A percentile compares a stretch with the other conserved stretches of the same genome.
phyloP scores from a whole-genome alignment of 2,329 filamentous ascomycete genomes.

The Westerdykella sp. region DNA sequence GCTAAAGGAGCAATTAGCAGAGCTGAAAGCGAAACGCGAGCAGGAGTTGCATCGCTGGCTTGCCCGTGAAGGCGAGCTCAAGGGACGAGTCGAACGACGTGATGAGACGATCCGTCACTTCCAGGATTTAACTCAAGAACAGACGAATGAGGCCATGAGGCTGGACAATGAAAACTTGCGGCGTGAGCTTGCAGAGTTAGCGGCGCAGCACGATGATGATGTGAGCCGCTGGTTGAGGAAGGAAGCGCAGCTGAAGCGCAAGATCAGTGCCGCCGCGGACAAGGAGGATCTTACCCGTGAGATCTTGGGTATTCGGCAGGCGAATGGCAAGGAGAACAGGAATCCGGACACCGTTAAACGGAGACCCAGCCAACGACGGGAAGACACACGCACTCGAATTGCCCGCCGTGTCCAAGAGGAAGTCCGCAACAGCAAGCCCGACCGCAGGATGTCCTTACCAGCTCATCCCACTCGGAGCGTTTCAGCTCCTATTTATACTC shows the following conservation, averaged over 20 bases:
- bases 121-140: constrained; percentile 31
- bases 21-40: constrained; percentile 65
- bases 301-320: constrained; percentile 21
- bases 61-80: constrained; percentile 27
- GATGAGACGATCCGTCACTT: constrained; percentile 38
- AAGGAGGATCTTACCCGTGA: constrained; percentile 29
- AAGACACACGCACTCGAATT: constrained; percentile 28
- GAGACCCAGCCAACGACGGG: constrained; percentile 25
- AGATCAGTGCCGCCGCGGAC: constrained; percentile 23
- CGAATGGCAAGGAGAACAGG: constrained; percentile 17
- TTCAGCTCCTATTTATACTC: constrained; percentile 24
- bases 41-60: constrained; percentile 37
- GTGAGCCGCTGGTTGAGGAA: constrained; percentile 28
- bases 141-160: constrained; percentile 36
- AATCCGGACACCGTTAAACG: constrained; percentile 17
- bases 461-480: constrained; percentile 19
- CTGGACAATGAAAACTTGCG: constrained; percentile 39
- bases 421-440: constrained; percentile 26
- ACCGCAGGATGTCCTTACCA: constrained; percentile 11
- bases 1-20: constrained; percentile 66
- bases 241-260: constrained; percentile 29
- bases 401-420: constrained; percentile 30
- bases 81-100: constrained; percentile 28
- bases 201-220: constrained; percentile 31
- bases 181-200: constrained; percentile 31